phyloP scores from a whole-genome alignment of 108 stramenopile genomes.

The Mediolabrus comicus region DNA sequence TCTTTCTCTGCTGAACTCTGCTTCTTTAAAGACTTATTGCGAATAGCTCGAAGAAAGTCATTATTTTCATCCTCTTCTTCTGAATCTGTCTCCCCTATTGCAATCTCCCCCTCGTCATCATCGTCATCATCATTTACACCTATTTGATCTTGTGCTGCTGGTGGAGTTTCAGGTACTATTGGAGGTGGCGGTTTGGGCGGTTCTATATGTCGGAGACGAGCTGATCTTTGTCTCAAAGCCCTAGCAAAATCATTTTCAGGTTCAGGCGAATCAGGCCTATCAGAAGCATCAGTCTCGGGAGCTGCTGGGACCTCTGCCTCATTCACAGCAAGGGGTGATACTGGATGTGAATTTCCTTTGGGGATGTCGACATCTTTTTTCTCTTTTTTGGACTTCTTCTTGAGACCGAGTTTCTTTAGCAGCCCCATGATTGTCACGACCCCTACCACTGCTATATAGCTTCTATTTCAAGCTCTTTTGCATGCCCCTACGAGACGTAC shows the following conservation, averaged over 20 bases:
- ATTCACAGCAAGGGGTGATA: too few species aligned
- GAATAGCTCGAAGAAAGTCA: not conserved
- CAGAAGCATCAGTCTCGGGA: too few species aligned
- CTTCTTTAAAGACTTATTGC: not conserved
- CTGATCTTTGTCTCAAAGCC: too few species aligned
- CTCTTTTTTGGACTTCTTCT: not conserved
- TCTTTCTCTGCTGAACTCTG: not conserved
- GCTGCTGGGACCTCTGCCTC: too few species aligned
- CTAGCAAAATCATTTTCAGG: too few species aligned
- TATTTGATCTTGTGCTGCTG: not conserved
- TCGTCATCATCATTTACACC: not conserved
- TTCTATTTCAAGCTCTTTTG: not conserved
- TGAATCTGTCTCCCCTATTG: not conserved
- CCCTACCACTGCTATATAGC: not conserved
- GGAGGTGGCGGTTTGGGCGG: too few species aligned
- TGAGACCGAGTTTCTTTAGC: not conserved
- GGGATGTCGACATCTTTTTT: not conserved
- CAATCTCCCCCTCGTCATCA: not conserved
- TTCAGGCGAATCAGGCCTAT: too few species aligned
- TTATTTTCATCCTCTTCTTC: not conserved
- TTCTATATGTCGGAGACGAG: too few species aligned
- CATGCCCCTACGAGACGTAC: not conserved
- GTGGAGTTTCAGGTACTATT: not conserved
- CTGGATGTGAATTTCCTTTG: too few species aligned
- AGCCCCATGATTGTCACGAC: slow-evolving; percentile 7